These are phyloP conservation scores for Syzygium grande DNA, from an alignment of 345 rosid genomes.

Conservation along the genomic window DNA sequence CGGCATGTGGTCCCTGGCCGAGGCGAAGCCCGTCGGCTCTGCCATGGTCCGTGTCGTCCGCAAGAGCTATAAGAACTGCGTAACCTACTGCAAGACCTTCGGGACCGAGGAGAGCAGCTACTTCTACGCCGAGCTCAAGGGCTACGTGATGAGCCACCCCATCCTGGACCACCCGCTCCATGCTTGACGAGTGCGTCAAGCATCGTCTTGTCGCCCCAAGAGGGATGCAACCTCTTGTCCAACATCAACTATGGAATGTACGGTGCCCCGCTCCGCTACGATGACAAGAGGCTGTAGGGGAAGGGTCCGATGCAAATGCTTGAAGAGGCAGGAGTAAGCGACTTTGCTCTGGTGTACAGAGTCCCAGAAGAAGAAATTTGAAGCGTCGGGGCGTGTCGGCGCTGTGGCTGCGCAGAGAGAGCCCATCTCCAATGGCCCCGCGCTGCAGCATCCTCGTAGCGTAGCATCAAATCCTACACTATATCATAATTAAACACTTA, in stretches of 20 bases:
- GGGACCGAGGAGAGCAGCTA: slow-evolving; percentile 48
- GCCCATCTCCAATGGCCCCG: slow-evolving; percentile 12
- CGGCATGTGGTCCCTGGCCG: slow-evolving; percentile 66
- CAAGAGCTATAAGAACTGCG: slow-evolving; percentile 41
- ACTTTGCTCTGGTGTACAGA: slow-evolving; percentile 20
- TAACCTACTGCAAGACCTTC: slow-evolving; percentile 55
- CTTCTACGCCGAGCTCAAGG: slow-evolving; percentile 73
- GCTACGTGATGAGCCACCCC: slow-evolving; percentile 25
- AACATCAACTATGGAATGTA: slow-evolving; percentile 65
- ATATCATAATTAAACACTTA: too few species aligned
- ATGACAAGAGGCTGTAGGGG: slow-evolving; percentile 40
- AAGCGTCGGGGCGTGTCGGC: slow-evolving; percentile 12
- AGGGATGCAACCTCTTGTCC: slow-evolving; percentile 55
- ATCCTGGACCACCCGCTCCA: slow-evolving; percentile 78
- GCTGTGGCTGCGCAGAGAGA: slow-evolving; percentile 8
- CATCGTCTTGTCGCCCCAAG: slow-evolving; percentile 62
- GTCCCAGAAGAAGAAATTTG: slow-evolving; percentile 30
- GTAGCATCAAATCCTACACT: slow-evolving; percentile 26
- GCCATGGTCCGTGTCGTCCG: slow-evolving; percentile 69
- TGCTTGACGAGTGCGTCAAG: slow-evolving; percentile 44
- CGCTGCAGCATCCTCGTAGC: slow-evolving; percentile 35
- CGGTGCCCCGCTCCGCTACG: slow-evolving; percentile 51
- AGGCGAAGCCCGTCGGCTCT: slow-evolving; percentile 58
- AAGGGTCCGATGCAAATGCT: slow-evolving; percentile 21
- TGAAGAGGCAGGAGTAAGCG: neutral